Evolutionary conservation across 805 yeast genomes (phyloP), one percentile per base, ranked within the genome.

Genomic region (Wickerhamomyces chaumierensis): DNA sequence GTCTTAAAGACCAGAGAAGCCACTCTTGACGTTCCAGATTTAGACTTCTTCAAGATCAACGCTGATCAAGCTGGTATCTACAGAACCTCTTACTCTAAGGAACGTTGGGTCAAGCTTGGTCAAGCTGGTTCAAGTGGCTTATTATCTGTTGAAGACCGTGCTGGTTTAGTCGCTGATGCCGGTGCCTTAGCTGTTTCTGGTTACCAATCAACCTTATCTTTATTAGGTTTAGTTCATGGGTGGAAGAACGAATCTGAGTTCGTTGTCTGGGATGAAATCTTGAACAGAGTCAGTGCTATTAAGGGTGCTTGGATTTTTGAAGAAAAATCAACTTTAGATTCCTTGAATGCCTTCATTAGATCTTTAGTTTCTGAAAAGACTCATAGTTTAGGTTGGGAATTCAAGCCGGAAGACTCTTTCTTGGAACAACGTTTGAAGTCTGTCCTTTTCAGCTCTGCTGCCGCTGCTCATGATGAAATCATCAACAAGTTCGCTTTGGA

Each of bases 111-210:
- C 36, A 76, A 78, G 55, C 67, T 82, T 48, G 85, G 85, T 39
- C 54, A 70, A 43, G 75, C 73, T 11, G 77, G 73, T 43, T 69
- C 68, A 32, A 66, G 66, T 11, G 76, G 75, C 32, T 61, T 69
- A 48, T 68, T 83, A 49, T 68, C 85, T 11, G 81, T 78, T 38
- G 83, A 79, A 55, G 94, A 83, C 59, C 75, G 85, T 59, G 75
- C 80, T 40, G 90, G 88, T 33, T 68, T 81, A 48, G 81, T 82
- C 36, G 81, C 88, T n/a, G 94, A 83, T 61, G 83, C 83, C 16
- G 75, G 71, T 38, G 72, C 85, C 8, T 66, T 81, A 47, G 75
- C 90, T 5, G 62, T 77, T 20, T 76, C 90, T 16, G 92, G 92
- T 23, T 70, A 71, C 49, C 73, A 79, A 40, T 64, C 78, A 19